Evolutionary conservation across 2,329 filamentous ascomycete genomes (phyloP).

Genomic region (Emydomyces testavorans): DNA sequence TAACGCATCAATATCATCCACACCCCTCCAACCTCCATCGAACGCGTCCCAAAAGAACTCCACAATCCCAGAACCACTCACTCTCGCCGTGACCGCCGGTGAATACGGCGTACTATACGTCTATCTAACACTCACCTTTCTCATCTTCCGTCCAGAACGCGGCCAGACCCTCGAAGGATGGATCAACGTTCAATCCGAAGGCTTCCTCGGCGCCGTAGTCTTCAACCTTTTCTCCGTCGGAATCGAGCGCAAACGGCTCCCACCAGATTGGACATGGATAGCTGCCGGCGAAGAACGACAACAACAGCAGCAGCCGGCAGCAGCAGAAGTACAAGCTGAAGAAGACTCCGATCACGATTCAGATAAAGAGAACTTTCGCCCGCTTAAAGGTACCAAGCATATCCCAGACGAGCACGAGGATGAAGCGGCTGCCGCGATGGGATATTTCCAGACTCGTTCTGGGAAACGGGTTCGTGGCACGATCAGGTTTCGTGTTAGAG

Average conservation of each 20-base stretch:
- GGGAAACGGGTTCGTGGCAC: conserved; percentile 60
- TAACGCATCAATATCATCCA: conserved; percentile 33
- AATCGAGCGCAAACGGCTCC: conserved; percentile 65
- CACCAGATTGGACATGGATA: conserved; percentile 69
- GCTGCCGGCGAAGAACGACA: conserved; percentile 40
- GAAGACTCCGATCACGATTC: conserved; percentile 26
- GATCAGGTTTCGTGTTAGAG: conserved; percentile 66
- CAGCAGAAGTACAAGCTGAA: conserved; percentile 10
- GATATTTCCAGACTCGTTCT: conserved; percentile 66
- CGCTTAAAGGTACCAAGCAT: conserved; percentile 21
- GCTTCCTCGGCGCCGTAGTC: conserved; percentile 77
- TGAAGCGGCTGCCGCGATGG: conserved; percentile 43
- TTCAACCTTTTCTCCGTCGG: conserved; percentile 88
- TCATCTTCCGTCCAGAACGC: conserved; percentile 65
- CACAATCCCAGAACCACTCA: conserved; percentile 29
- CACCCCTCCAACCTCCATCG: conserved; percentile 32
- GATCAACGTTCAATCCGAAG: conserved; percentile 77
- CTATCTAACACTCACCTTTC: conserved; percentile 79
- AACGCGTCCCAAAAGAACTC: conserved; percentile 21
- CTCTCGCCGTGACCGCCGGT: conserved; percentile 43
- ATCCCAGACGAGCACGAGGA: conserved; percentile 33
- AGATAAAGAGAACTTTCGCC: conserved; percentile 32
- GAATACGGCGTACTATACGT: conserved; percentile 80
- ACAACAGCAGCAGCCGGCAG: conserved; percentile 5
- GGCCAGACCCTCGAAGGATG: conserved; percentile 67